Base-by-base conservation (phyloP, 208 protist genomes). In the Trypanosomatidae sp. region DNA sequence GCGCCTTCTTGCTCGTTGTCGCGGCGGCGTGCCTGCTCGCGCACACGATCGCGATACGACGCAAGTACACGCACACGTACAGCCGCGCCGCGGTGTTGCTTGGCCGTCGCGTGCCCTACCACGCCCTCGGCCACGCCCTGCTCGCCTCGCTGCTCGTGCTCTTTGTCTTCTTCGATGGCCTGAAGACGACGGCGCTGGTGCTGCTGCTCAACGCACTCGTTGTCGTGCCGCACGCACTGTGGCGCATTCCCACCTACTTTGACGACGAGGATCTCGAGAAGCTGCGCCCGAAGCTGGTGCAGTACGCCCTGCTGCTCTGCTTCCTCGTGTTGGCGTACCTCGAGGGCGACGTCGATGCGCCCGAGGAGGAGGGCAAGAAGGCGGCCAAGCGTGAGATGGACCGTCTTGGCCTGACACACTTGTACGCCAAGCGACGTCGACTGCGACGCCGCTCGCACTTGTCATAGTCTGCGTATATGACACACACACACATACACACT, bases 191-290 rank as follows among this genome's bases (percentile, higher is more conserved):
- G 24, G 6, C 66, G 19, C 37, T 43, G 23, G 49, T 84, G 19
- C 7, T 71, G 2, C 15, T 77, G n/a, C 46, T 87, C n/a, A 81
- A 74, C 56, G 7, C 35, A 8, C 42, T 63, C 18, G 13, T 87
- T 6, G 52, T 92, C 25, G 44, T 88, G n/a, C 69, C 78, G 2
- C 83, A 92, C 53, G 83, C 76, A 10, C 40, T 85, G 26, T 61
- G 57, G 16, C 72, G 78, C 26, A 61, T 61, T 24, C 71, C 79
- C 2, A 80, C 72, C 0, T 85, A 80, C 58, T 92, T 88, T 60
- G 74, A 92, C 41, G 78, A 92, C 44, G 78, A 86, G 40, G 79
- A 92, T 19, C 33, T 92, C 39, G 83, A 92, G 51, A 92, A 88
- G 54, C 67, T 63, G 24, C 64, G 83, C 4, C 78, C 83, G 11